Conservation (phyloP, 129 eudicot species). For the Saussurea involucrata region DNA sequence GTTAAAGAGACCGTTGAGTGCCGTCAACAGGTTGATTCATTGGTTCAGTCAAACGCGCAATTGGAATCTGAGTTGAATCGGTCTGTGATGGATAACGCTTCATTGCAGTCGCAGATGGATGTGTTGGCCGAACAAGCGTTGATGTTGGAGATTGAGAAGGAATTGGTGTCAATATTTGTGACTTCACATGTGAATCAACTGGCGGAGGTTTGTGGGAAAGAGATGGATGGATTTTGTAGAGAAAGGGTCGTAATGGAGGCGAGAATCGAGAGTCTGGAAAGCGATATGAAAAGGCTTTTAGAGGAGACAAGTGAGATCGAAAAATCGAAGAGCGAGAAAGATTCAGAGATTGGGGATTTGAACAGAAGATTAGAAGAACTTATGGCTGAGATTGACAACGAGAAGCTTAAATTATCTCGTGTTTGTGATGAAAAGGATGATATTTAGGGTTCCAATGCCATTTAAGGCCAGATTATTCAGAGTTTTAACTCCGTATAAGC, state of each 20-base stretch:
- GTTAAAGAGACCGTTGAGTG: conserved; percentile 57
- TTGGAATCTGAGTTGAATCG: conserved; percentile 54
- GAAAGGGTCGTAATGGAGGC: conserved; percentile 4
- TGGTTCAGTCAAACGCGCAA: conserved; percentile 26
- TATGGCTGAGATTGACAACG: conserved; percentile 26
- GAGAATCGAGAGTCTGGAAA: conserved; percentile 24
- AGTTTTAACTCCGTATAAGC: too few relatives aligned
- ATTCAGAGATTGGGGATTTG: conserved; percentile 37
- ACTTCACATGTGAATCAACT: conserved; percentile 6
- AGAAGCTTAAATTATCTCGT: conserved; percentile 15
- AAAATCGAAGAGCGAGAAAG: conserved; percentile 25
- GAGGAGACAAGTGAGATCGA: conserved; percentile 43
- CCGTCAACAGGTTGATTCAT: conserved; percentile 65
- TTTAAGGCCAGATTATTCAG: too few relatives aligned
- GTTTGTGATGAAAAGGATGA: conserved; percentile 47
- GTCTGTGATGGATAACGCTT: too few relatives aligned
- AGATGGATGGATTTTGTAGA: not conserved
- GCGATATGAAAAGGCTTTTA: conserved; percentile 14
- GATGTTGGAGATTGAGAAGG: too few relatives aligned
- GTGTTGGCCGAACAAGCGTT: too few relatives aligned
- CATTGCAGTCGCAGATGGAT: too few relatives aligned
- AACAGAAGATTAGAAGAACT: conserved; percentile 16
- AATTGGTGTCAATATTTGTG: too few relatives aligned
- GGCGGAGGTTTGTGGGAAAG: conserved; percentile 9
- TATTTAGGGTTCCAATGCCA: conserved; percentile 21